Evolutionary conservation across 2,329 filamentous ascomycete species (phyloP).

Genomic region (Dryadomyces sulphureus): DNA sequence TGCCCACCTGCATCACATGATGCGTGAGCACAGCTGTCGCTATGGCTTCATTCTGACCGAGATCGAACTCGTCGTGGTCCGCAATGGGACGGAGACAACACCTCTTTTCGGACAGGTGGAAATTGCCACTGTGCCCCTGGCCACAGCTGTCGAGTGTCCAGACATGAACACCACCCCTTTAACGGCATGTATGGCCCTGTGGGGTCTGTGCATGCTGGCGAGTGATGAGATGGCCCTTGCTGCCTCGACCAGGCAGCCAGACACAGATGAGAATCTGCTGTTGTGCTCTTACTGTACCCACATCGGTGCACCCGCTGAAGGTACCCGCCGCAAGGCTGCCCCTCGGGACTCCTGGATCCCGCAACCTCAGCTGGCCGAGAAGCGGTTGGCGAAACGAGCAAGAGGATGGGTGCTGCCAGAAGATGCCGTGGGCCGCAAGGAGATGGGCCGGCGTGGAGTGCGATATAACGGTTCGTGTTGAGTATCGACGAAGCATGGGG

Average conservation of each 20-base stretch:
- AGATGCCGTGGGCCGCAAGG: conserved; percentile 56
- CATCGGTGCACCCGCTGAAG: conserved; percentile 60
- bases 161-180: conserved; percentile 29
- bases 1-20: conserved; percentile 72
- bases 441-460: conserved; percentile 53
- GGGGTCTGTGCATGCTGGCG: conserved; percentile 49
- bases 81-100: conserved; percentile 55
- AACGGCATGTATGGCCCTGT: conserved; percentile 60
- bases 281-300: conserved; percentile 36
- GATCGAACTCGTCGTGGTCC: conserved; percentile 84
- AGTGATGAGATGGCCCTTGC: conserved; percentile 15
- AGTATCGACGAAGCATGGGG: neutral
- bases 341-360: conserved; percentile 66
- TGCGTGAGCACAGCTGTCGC: conserved; percentile 85
- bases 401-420: conserved; percentile 66
- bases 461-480: conserved; percentile 28
- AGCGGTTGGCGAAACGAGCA: conserved; percentile 58
- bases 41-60: conserved; percentile 96
- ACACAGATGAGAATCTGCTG: conserved; percentile 25
- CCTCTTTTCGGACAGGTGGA: conserved; percentile 87
- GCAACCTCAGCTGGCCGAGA: conserved; percentile 56
- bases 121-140: conserved; percentile 46
- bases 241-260: neutral
- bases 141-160: conserved; percentile 18
- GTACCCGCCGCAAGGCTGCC: conserved; percentile 54